A percentile compares a stretch with the other conserved stretches of the same genome.
Conservation (phyloP, 2,329 filamentous ascomycete species). For the Capronia americana region DNA sequence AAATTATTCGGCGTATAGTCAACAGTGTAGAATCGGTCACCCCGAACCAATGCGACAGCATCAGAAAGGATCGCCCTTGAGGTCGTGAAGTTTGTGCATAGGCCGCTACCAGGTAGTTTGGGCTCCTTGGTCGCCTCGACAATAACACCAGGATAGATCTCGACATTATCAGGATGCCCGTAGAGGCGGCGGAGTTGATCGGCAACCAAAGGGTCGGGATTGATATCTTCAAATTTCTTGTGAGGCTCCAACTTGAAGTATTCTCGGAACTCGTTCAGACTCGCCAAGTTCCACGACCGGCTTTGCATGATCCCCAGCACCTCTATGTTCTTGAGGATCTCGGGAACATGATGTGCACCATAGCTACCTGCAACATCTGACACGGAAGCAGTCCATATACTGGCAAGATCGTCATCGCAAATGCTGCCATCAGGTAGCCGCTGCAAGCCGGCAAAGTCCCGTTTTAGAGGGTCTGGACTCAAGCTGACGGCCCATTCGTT, state of each 20-base stretch:
- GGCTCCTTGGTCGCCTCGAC: constrained; percentile 62
- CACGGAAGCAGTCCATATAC: constrained; percentile 63
- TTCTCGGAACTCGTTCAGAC: constrained; percentile 63
- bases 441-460: constrained; percentile 58
- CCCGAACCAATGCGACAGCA: constrained; percentile 53
- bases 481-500: constrained; percentile 50
- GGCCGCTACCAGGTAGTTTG: constrained; percentile 55
- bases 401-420: constrained; percentile 63
- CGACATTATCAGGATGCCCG: constrained; percentile 60
- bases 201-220: constrained; percentile 56
- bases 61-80: constrained; percentile 53
- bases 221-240: constrained; percentile 60
- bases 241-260: constrained; percentile 60
- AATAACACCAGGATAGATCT: constrained; percentile 65
- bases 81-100: constrained; percentile 57
- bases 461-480: constrained; percentile 53
- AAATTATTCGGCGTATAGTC: constrained; percentile 51
- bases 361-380: constrained; percentile 67
- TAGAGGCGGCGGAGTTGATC: constrained; percentile 55
- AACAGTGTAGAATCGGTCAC: constrained; percentile 55
- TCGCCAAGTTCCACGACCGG: constrained; percentile 66
- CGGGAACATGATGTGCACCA: constrained; percentile 65
- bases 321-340: constrained; percentile 66
- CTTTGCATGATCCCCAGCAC: constrained; percentile 67
- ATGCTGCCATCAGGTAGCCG: constrained; percentile 60